Percentiles rank a stretch among this genome's conserved stretches.
phyloP scores from a whole-genome alignment of 345 rosid genomes.

The Trapa incisa region DNA sequence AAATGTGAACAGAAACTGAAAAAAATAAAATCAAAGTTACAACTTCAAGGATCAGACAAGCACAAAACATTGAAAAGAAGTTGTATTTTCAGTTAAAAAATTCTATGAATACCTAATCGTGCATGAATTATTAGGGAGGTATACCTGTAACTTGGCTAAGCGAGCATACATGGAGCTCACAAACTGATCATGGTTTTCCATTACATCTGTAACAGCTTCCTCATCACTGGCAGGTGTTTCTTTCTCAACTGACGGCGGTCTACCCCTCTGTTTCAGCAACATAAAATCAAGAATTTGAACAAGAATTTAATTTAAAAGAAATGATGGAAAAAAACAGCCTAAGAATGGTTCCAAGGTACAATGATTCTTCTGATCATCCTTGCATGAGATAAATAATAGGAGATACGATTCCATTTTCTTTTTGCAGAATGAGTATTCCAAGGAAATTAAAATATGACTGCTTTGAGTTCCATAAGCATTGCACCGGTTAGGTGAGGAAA shows the following conservation, averaged over 20 bases:
- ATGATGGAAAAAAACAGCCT: not conserved
- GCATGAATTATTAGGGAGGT: not conserved
- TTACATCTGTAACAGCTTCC: slow-evolving; percentile 50
- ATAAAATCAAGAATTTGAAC: not conserved
- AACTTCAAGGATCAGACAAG: too few relatives aligned
- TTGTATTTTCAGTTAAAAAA: not conserved
- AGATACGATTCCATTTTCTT: too few relatives aligned
- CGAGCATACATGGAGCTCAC: slow-evolving; percentile 89
- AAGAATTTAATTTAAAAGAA: not conserved
- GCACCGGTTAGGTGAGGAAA: too few relatives aligned
- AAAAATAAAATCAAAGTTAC: not conserved
- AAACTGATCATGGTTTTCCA: slow-evolving; percentile 83
- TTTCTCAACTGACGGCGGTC: slow-evolving; percentile 34
- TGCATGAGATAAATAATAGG: too few relatives aligned
- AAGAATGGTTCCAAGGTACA: not conserved
- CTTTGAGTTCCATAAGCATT: not conserved
- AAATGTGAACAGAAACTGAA: not conserved
- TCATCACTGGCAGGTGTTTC: slow-evolving; percentile 53
- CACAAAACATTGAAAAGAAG: not conserved
- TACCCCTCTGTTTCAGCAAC: slow-evolving; percentile 49
- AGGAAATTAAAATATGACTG: too few relatives aligned
- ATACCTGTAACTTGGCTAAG: slow-evolving; percentile 89
- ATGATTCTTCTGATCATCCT: too few relatives aligned
- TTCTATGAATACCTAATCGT: not conserved
- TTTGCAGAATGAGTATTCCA: too few relatives aligned